These are phyloP conservation scores for Yamadazyma friedrichii DNA, from an alignment of 1,139 yeast species.

Conservation along the genomic window DNA sequence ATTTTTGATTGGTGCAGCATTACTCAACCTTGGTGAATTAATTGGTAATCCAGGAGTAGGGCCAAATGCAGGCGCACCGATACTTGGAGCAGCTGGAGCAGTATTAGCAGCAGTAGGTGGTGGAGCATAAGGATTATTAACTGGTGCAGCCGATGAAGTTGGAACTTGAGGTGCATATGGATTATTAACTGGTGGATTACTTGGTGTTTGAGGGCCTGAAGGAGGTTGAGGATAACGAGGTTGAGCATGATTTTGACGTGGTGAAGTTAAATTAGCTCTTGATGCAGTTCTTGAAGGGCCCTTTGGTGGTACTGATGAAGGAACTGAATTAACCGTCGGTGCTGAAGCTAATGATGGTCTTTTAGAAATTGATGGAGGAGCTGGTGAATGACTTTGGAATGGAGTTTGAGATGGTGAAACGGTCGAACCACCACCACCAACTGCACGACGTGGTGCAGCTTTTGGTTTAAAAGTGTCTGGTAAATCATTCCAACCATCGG, in stretches of 20 bases:
- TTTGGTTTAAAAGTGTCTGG: conserved; percentile 64
- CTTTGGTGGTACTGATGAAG: conserved; percentile 19
- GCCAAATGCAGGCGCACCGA: conserved; percentile 10
- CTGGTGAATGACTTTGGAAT: conserved; percentile 4
- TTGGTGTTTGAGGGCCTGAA: conserved; percentile 27
- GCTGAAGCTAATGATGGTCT: conserved; percentile 16
- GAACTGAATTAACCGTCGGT: conserved; percentile 9
- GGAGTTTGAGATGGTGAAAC: conserved; percentile 23
- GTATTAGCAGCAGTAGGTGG: conserved; percentile 11
- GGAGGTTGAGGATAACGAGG: conserved; percentile 34
- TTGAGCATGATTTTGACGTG: conserved; percentile 17
- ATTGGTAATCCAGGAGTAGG: conserved; percentile 1
- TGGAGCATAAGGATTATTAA: conserved; percentile 11
- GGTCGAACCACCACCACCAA: conserved; percentile 31
- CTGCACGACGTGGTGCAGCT: conserved; percentile 51
- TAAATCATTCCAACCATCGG: conserved; percentile 93
- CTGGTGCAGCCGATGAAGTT: conserved; percentile 5
- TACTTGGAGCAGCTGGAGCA: conserved; percentile 20
- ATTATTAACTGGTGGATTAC: conserved; percentile 12
- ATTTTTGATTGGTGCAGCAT: conserved; percentile 31
- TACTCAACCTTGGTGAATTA: conserved; percentile 8
- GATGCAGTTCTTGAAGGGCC: conserved; percentile 35
- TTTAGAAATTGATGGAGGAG: conserved; percentile 12
- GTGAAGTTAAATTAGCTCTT: conserved; percentile 20
- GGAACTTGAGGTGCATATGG: conserved; percentile 18